Evolutionary conservation across 1,284 basidiomycete genomes (phyloP).

Genomic region (Paramarasmius palmivorus): DNA sequence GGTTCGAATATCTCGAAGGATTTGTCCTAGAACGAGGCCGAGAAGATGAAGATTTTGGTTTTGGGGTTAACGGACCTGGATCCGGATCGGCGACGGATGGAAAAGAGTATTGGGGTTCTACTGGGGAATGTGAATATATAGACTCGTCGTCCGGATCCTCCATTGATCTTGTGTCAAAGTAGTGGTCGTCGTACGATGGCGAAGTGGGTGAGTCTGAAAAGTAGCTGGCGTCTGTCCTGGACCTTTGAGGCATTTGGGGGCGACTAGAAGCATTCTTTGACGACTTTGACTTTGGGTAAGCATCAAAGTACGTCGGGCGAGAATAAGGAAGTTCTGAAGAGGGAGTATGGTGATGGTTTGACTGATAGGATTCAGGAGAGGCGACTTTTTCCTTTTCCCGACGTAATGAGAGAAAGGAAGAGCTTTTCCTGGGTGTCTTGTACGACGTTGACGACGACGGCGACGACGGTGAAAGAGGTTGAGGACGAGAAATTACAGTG

Average conservation of each 20-base stretch:
- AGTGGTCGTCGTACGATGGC: neutral
- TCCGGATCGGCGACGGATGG: constrained; percentile 9
- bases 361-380: constrained; percentile 25
- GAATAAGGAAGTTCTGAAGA: constrained; percentile 20
- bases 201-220: neutral
- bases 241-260: neutral
- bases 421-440: constrained; percentile 47
- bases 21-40: constrained; percentile 57
- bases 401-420: constrained; percentile 55
- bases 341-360: constrained; percentile 21
- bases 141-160: neutral
- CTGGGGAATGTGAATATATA: neutral
- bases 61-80: constrained; percentile 15
- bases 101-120: constrained; percentile 1
- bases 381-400: constrained; percentile 48
- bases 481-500: constrained; percentile 35
- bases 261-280: neutral
- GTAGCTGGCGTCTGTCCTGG: constrained; percentile 1
- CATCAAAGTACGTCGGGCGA: constrained; percentile 36
- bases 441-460: constrained; percentile 29
- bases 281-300: constrained; percentile 24
- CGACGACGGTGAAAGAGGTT: constrained; percentile 25
- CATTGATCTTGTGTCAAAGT: neutral
- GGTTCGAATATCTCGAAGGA: constrained; percentile 42
- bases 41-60: constrained; percentile 31